A percentile compares a stretch with the other conserved stretches of the same genome.
These are phyloP conservation scores for Penicillium decumbens DNA, from an alignment of 2,329 filamentous ascomycete genomes.

Conservation along the genomic window DNA sequence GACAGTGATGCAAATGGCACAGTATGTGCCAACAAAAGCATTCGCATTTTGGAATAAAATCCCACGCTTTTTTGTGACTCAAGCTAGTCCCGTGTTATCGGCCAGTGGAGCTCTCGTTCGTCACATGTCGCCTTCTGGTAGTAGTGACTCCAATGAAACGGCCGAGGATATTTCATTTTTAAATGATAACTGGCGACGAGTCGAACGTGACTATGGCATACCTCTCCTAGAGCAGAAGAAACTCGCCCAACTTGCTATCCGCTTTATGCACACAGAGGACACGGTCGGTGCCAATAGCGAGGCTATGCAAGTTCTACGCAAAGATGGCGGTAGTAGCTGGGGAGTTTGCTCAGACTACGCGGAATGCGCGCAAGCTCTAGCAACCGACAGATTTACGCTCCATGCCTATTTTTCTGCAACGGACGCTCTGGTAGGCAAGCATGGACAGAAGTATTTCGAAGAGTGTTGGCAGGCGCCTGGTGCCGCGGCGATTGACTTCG, in stretches of 20 bases:
- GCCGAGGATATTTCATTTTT: slow-evolving; percentile 6
- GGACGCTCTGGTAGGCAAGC: slow-evolving; percentile 43
- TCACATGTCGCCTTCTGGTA: slow-evolving; percentile 5
- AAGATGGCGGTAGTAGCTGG: slow-evolving; percentile 30
- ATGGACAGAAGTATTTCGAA: slow-evolving; percentile 43
- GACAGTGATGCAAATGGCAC: slow-evolving; percentile 24
- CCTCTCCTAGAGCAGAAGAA: slow-evolving; percentile 12
- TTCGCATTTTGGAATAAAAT: slow-evolving; percentile 27
- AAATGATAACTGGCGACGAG: slow-evolving; percentile 9
- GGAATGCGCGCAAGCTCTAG: slow-evolving; percentile 16
- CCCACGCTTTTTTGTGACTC: slow-evolving; percentile 25
- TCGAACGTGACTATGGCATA: slow-evolving; percentile 23
- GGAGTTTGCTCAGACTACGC: slow-evolving; percentile 36
- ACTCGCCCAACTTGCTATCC: slow-evolving; percentile 11
- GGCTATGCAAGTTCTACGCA: slow-evolving; percentile 36
- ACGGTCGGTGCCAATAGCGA: slow-evolving; percentile 39
- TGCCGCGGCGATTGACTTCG: slow-evolving; percentile 33
- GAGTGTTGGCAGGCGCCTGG: slow-evolving; percentile 33
- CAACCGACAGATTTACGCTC: slow-evolving; percentile 11
- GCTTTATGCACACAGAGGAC: slow-evolving; percentile 27
- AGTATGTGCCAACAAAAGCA: slow-evolving; percentile 23
- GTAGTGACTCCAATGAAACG: background rate
- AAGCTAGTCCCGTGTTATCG: slow-evolving; percentile 19
- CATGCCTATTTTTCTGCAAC: slow-evolving; percentile 35
- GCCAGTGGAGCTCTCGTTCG: slow-evolving; percentile 19